Evolutionary conservation across 331 rosid species (phyloP), one percentile per base, ranked within the genome.

Genomic region (Erythrophleum ivorense): DNA sequence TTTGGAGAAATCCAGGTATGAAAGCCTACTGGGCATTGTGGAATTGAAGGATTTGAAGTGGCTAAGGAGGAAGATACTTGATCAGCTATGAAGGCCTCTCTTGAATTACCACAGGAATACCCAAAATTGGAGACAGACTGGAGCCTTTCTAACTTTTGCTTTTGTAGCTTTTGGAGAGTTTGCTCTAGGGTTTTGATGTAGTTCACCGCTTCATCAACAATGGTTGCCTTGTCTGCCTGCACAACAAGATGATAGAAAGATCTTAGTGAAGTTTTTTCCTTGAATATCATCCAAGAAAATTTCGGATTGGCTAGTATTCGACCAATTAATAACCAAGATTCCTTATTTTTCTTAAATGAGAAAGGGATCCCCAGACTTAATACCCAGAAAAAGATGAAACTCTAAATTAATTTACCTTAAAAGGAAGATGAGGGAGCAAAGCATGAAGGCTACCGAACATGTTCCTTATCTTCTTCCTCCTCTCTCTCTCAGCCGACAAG

Each of bases 371-470:
- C 19, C 7, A 55, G 19, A 55, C 29, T 7, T 7, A 36, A 36
- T 36, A 36, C 40, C 40, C 40, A 36, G 40, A 36, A 36, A 36
- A 36, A 36, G 40, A 36, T 36, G 3, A 36, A 36, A 36, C 40
- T 36, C 40, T 4, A 4, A 36, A 36, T 2, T 36, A 36, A n/a
- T 2, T 13, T 64, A 64, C 70, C 12, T 64, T 91, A 8, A 85
- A 19, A 76, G 98, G 91, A 72, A 89, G 89, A 1, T 88, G 86
- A 14, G 98, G 98, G 84, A 95, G 97, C 90, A 93, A 86, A 80
- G 89, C 85, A 78, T 93, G 93, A 78, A 95, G 98, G 83, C 13
- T 81, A 49, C 80, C 21, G 15, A 91, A 95, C 95, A 95, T 86
- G 79, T 78, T 86, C 78, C 83, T 89, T 92, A 95, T 88, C 90